Base-by-base conservation (phyloP, 148 eudicot genomes). In the Agrostemma githago region DNA sequence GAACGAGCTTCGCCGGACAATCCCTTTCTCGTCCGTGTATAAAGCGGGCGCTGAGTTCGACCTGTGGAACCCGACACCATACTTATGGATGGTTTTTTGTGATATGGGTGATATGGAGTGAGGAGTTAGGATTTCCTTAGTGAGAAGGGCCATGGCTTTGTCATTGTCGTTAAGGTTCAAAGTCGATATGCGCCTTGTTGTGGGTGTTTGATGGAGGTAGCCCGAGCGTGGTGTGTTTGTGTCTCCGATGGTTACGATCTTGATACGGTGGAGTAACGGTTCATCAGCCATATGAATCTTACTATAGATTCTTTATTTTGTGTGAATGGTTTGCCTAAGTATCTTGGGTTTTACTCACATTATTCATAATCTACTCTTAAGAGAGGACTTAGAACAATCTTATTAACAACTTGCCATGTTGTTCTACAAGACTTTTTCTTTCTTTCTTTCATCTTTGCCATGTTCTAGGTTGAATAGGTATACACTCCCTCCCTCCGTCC, bases 11-110 rank as follows among this genome's bases (percentile, higher is more conserved):
- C 53, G 71, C 1, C 19, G 19, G 34, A 67, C 4, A 6, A n/a
- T 0, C 54, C 53, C 71, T 43, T 16, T 67, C 5, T 67, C 71
- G 7, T 67, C 71, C 1, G 71, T 42, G 71, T 67, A 67, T 8
- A 67, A 1, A 21, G 71, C 71, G 37, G 71, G 71, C 1, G 71
- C 53, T 10, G 71, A 67, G 8, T n/a, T 16, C 17, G 71, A 67
- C 11, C 71, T 19, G 21, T 9, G 51, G 54, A 17, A 8, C 15
- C 10, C 19, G 14, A 44, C 8, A 7, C 12, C 71, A 1, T 67
- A 51, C 8, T 43, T 26, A 6, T 10, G 20, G 6, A 43, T 3
- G 6, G 26, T n/a, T 43, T 67, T 17, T 67, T 51, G 12, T 17
- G 44, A 6, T 17, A n/a, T 4, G 56, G 37, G 8, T 67, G 71